phyloP scores from a whole-genome alignment of 305 asterid species.

The Fraxinus platypoda region DNA sequence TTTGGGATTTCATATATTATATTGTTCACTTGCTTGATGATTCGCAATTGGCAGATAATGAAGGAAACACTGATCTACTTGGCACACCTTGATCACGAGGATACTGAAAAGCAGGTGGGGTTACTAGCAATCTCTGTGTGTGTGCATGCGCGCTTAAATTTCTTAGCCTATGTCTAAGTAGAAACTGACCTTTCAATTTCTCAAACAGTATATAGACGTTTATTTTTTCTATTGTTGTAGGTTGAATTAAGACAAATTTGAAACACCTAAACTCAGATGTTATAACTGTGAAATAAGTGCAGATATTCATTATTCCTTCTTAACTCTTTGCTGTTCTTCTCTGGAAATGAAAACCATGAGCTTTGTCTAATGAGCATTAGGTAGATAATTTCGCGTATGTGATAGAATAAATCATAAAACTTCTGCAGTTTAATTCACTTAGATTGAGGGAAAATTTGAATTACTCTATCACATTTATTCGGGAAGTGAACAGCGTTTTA shows the following conservation, averaged over 20 bases:
- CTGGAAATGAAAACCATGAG: neutral
- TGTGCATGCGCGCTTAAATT: neutral
- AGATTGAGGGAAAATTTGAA: neutral
- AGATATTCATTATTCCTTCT: neutral
- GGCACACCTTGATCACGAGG: slow-evolving; percentile 97
- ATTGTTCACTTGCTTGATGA: slow-evolving; percentile 7
- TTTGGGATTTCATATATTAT: slow-evolving; percentile 5
- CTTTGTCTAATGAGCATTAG: neutral
- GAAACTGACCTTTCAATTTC: neutral
- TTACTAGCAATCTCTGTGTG: neutral
- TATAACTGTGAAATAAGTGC: neutral
- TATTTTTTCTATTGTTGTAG: neutral
- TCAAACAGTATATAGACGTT: neutral
- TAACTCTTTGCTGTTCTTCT: neutral
- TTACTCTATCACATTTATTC: neutral
- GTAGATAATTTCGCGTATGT: neutral
- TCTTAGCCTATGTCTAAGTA: neutral
- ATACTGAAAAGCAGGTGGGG: slow-evolving; percentile 90
- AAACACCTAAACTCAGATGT: neutral
- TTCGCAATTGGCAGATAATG: slow-evolving; percentile 69
- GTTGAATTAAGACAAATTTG: neutral
- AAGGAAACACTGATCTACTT: slow-evolving; percentile 92
- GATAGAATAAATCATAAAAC: neutral
- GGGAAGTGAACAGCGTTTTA: neutral
- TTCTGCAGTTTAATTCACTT: neutral